These are phyloP conservation scores for Salvia rosmarinus DNA, from an alignment of 257 asterid species.

Conservation along the genomic window DNA sequence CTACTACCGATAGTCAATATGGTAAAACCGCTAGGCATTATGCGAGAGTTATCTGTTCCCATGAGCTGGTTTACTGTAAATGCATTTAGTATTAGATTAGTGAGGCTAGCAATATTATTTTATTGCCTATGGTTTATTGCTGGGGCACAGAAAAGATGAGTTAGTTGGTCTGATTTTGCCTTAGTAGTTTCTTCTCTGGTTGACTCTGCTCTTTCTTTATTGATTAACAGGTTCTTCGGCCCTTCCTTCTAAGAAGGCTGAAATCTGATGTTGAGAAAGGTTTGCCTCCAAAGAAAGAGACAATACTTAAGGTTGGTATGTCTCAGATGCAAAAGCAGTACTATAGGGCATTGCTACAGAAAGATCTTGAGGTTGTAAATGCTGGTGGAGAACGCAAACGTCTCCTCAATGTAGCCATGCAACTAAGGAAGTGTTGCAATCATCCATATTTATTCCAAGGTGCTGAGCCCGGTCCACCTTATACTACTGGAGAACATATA, in stretches of 20 bases:
- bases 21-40: neutral
- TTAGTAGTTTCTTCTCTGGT: slow-evolving; percentile 4
- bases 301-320: slow-evolving; percentile 99
- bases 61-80: slow-evolving; percentile 13
- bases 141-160: neutral
- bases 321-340: slow-evolving; percentile 99
- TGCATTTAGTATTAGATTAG: slow-evolving; percentile 11
- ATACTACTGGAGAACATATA: slow-evolving; percentile 89
- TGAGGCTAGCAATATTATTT: neutral
- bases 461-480: slow-evolving; percentile 99
- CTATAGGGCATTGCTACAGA: slow-evolving; percentile 89
- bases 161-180: slow-evolving; percentile 11
- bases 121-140: slow-evolving; percentile 5
- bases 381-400: slow-evolving; percentile 99
- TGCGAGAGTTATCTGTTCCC: neutral
- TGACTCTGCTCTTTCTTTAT: slow-evolving; percentile 23
- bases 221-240: slow-evolving; percentile 81
- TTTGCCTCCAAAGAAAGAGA: slow-evolving; percentile 98
- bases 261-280: slow-evolving; percentile 99
- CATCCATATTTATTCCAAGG: slow-evolving; percentile 99
- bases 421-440: slow-evolving; percentile 94
- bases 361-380: slow-evolving; percentile 97
- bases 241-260: slow-evolving; percentile 94
- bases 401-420: slow-evolving; percentile 98
- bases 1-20: neutral